Evolutionary conservation across 2,329 filamentous ascomycete genomes (phyloP).

Genomic region (Rugonectria rugulosa): DNA sequence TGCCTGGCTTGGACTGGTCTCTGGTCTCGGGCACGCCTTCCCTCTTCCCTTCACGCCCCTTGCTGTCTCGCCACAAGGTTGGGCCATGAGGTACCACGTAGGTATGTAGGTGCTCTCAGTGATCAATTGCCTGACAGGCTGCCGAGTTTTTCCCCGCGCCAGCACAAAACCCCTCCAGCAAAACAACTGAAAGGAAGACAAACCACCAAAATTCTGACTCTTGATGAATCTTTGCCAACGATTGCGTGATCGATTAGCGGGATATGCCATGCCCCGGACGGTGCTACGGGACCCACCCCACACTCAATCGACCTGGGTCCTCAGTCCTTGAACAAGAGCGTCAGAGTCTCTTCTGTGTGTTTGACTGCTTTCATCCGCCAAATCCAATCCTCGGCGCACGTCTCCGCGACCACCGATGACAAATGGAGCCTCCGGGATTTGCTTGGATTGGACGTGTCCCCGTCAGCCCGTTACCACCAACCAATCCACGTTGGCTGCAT

Average conservation of each 20-base stretch:
- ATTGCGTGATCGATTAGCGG: conserved; percentile 44
- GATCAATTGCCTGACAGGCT: background rate
- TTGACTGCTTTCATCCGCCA: too few relatives aligned
- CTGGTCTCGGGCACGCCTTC: conserved; percentile 19
- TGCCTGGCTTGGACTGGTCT: conserved; percentile 13
- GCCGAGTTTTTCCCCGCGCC: conserved; percentile 41
- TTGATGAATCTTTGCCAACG: conserved; percentile 41
- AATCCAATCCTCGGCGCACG: conserved; percentile 22
- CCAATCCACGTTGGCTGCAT: conserved; percentile 28
- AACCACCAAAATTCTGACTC: conserved; percentile 30
- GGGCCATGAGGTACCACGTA: background rate
- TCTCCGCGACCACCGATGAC: conserved; percentile 36
- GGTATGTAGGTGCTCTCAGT: conserved; percentile 11
- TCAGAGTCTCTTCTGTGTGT: too few relatives aligned
- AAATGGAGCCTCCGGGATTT: conserved; percentile 37
- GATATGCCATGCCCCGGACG: conserved; percentile 39
- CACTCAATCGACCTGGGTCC: conserved; percentile 1
- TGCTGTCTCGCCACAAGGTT: conserved; percentile 13
- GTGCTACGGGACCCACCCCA: conserved; percentile 33
- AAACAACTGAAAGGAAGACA: conserved; percentile 11
- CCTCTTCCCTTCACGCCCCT: background rate
- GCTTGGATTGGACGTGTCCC: too few relatives aligned
- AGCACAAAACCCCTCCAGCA: conserved; percentile 23
- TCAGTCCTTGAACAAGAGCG: too few relatives aligned
- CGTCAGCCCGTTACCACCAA: conserved; percentile 5